Conservation (phyloP, 495 filamentous ascomycete genomes). For the Rhypophila decipiens region DNA sequence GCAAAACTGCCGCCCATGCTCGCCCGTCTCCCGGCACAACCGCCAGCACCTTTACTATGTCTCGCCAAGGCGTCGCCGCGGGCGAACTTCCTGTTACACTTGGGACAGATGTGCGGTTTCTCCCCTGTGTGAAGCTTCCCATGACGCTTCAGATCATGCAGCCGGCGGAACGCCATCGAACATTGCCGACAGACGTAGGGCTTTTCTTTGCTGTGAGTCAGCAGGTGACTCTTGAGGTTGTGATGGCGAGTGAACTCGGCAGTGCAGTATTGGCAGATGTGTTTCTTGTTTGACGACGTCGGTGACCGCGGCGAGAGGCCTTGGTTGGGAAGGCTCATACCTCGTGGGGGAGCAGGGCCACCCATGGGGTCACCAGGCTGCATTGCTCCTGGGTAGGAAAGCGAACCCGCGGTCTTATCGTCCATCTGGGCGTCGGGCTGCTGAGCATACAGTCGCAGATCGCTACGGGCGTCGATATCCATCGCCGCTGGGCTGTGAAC, state of each 20-base stretch:
- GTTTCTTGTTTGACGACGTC: slow-evolving; percentile 70
- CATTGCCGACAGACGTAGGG: slow-evolving; percentile 89
- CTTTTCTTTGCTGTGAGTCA: slow-evolving; percentile 98
- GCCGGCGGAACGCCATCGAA: slow-evolving; percentile 78
- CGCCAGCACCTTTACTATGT: slow-evolving; percentile 92
- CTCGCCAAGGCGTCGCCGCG: slow-evolving; percentile 90
- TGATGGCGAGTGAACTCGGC: slow-evolving; percentile 97
- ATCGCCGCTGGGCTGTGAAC: slow-evolving; percentile 37
- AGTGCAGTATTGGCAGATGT: slow-evolving; percentile 92
- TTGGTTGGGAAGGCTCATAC: slow-evolving; percentile 64
- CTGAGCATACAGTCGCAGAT: slow-evolving; percentile 25
- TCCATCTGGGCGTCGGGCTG: slow-evolving; percentile 43
- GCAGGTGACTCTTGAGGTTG: slow-evolving; percentile 96
- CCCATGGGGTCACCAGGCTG: slow-evolving; percentile 29
- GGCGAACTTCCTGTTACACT: slow-evolving; percentile 90
- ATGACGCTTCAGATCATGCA: slow-evolving; percentile 95
- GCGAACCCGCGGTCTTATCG: slow-evolving; percentile 36
- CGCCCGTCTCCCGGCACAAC: slow-evolving; percentile 82
- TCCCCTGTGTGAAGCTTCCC: slow-evolving; percentile 96
- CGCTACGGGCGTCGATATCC: slow-evolving; percentile 35
- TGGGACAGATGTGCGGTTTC: slow-evolving; percentile 87
- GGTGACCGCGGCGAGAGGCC: slow-evolving; percentile 38
- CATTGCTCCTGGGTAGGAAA: slow-evolving; percentile 40
- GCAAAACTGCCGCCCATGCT: slow-evolving; percentile 81
- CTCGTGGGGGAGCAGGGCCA: slow-evolving; percentile 48